Evolutionary conservation across 352 stramenopile species (phyloP), one percentile per base, ranked within the genome.

Genomic region (Phytophthora gonapodyides): DNA sequence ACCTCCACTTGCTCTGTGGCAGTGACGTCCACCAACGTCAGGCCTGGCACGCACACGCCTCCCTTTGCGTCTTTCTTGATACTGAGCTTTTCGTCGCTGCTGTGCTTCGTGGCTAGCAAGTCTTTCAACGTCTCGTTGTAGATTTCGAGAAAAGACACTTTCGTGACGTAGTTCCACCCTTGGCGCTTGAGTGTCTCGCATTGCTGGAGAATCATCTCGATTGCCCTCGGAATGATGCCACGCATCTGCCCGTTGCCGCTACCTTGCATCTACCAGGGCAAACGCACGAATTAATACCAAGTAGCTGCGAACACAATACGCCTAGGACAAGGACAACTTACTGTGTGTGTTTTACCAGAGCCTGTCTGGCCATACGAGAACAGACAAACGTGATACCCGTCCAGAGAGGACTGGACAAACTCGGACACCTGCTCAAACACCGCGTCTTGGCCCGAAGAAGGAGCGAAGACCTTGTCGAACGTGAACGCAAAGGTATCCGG

Each of bases 81-180:
- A 27, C 45, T 63, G 16, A 92, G 67, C 35, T 84, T 80, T 17
- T 86, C 84, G 44, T 78, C 67, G 8, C 15, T 46, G 16, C 73
- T 75, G n/a, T 77, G 70, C 56, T 83, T 87, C 6, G 72, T 77
- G 1, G 80, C 84, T 9, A 99, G 90, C n/a, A 99, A 68, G 71
- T 99, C 98, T 33, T 93, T 92, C 13, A 99, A 76, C 9, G 92
- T 92, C 73, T 99, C 98, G 69, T 99, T 99, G 87, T 99, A 99
- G 53, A 99, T 99, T 83, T 99, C 98, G 31, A 99, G 69, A 69
- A 99, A 99, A 0, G 93, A 98, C 7, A 98, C 97, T 64, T 96
- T 89, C 30, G 99, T 89, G 1, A 76, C 87, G 74, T 99, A 99
- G 19, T 75, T 85, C 98, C 97, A 99, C 7, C 89, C 92, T 50